A percentile compares a stretch with the other conserved stretches of the same genome.
These are phyloP conservation scores for Talaromyces wortmannii DNA, from an alignment of 495 filamentous ascomycete genomes.

Conservation along the genomic window DNA sequence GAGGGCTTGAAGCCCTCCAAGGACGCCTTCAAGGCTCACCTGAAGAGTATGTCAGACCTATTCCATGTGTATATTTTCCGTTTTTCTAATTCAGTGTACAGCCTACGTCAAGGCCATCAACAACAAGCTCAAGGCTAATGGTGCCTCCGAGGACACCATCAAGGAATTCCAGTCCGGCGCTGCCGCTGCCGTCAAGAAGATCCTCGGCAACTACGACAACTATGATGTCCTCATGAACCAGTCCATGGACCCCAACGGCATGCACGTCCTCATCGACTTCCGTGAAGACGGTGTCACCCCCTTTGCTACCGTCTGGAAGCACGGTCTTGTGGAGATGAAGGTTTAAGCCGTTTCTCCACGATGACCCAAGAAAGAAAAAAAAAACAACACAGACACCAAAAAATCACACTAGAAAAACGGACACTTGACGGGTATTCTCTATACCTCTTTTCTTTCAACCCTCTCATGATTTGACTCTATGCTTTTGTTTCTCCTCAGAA, in stretches of 20 bases:
- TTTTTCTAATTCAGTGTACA: slow-evolving; percentile 17
- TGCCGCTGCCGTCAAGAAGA: slow-evolving; percentile 64
- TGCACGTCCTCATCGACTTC: slow-evolving; percentile 95
- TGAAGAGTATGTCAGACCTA: slow-evolving; percentile 61
- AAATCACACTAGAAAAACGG: neutral
- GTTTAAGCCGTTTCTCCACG: slow-evolving; percentile 52
- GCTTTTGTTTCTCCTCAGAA: neutral
- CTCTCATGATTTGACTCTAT: neutral
- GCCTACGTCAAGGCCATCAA: slow-evolving; percentile 89
- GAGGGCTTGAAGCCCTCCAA: slow-evolving; percentile 51
- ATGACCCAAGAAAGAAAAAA: too few relatives aligned
- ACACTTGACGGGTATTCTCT: neutral
- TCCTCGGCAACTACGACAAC: slow-evolving; percentile 82
- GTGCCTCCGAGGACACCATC: slow-evolving; percentile 56
- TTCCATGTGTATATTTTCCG: neutral
- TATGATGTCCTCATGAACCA: slow-evolving; percentile 91
- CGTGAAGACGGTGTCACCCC: slow-evolving; percentile 92
- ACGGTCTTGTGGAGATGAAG: slow-evolving; percentile 85
- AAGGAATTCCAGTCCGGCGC: slow-evolving; percentile 72
- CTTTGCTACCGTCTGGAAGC: slow-evolving; percentile 89
- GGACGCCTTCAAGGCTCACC: slow-evolving; percentile 68
- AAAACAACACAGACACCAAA: neutral
- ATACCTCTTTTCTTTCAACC: too few relatives aligned
- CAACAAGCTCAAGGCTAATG: slow-evolving; percentile 53
- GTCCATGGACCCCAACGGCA: slow-evolving; percentile 85